Conservation (phyloP, 768 basidiomycete genomes). For the Suillus decipiens region DNA sequence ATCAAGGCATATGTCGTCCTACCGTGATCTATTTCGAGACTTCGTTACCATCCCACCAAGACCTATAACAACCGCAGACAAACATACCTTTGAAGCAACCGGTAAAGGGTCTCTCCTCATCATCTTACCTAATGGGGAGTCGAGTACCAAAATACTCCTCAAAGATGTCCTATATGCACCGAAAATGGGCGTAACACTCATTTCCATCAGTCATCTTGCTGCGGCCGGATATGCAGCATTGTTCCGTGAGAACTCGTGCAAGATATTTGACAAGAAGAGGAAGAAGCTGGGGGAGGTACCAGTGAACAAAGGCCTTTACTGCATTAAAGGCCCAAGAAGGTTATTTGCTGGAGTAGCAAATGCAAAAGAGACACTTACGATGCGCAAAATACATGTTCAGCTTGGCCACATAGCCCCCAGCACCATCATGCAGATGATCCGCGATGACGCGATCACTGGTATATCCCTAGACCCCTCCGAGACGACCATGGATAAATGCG, state of each 20-base stretch:
- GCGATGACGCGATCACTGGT: too few relatives aligned
- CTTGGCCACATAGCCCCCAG: too few relatives aligned
- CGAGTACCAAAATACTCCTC: slow-evolving; percentile 8
- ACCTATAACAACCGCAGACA: slow-evolving; percentile 17
- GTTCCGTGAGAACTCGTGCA: slow-evolving; percentile 16
- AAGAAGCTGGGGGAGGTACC: slow-evolving; percentile 18
- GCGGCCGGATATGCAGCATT: slow-evolving; percentile 12
- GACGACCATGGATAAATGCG: too few relatives aligned
- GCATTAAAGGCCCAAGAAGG: too few relatives aligned
- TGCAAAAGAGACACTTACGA: too few relatives aligned
- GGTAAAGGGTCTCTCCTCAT: slow-evolving; percentile 25
- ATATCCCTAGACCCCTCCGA: too few relatives aligned
- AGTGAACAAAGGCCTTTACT: background rate
- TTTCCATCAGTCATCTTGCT: slow-evolving; percentile 14
- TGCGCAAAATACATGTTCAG: too few relatives aligned
- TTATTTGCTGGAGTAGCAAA: too few relatives aligned
- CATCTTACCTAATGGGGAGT: slow-evolving; percentile 23
- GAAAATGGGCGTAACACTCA: slow-evolving; percentile 21
- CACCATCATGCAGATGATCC: too few relatives aligned
- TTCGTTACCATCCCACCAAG: too few relatives aligned
- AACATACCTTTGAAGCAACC: slow-evolving; percentile 23
- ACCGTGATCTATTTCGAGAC: too few relatives aligned
- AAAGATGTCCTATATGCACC: slow-evolving; percentile 24
- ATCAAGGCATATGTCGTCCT: too few relatives aligned
- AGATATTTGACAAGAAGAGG: slow-evolving; percentile 14